Evolutionary conservation across 768 basidiomycete species (phyloP).

Genomic region (Pleurotus cornucopiae): DNA sequence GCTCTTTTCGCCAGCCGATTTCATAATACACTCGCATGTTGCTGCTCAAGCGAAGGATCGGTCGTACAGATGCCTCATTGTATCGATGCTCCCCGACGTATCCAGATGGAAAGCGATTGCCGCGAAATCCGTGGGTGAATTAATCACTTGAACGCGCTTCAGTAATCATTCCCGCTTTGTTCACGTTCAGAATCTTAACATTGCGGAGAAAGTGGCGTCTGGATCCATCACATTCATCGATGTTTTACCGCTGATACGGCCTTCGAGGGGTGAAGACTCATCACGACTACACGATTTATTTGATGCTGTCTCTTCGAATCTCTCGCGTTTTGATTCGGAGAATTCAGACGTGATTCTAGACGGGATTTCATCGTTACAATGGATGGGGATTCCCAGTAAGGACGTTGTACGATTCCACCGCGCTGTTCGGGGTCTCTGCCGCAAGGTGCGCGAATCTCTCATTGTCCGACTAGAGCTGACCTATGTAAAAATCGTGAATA

Average conservation of each 20-base stretch:
- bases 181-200: constrained; percentile 30
- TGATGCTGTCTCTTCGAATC: constrained; percentile 28
- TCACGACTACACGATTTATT: constrained; percentile 25
- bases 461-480: background rate
- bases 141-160: background rate
- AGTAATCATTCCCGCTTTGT: background rate
- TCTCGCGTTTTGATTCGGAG: constrained; percentile 13
- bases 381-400: constrained; percentile 55
- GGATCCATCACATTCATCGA: constrained; percentile 54
- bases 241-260: constrained; percentile 33
- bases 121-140: constrained; percentile 52
- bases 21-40: constrained; percentile 57
- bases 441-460: constrained; percentile 36
- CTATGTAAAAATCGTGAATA: no score
- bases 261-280: constrained; percentile 15
- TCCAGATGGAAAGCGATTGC: constrained; percentile 61
- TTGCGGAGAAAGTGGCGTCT: constrained; percentile 30
- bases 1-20: constrained; percentile 67
- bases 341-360: constrained; percentile 60
- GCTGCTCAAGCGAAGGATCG: constrained; percentile 47
- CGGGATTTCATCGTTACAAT: constrained; percentile 62
- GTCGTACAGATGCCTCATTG: constrained; percentile 35
- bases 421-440: constrained; percentile 52
- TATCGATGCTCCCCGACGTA: constrained; percentile 56
- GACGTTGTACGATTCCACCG: constrained; percentile 58